Evolutionary conservation across 176 grass and related monocot species (phyloP).

Genomic region (Microstegium vimineum): DNA sequence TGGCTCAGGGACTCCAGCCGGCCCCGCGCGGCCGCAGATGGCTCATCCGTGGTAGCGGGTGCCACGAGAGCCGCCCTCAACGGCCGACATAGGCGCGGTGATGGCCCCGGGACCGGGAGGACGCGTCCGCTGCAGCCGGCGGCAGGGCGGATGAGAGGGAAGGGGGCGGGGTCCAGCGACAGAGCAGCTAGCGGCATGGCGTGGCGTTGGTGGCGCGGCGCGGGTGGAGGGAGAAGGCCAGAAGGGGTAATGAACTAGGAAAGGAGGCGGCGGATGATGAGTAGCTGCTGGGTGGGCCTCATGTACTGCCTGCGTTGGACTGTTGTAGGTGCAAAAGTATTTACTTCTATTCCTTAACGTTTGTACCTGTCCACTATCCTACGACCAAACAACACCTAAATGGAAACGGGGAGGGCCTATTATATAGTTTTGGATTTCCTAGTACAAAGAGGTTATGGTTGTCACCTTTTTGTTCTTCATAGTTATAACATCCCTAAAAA

Average conservation of each 20-base stretch:
- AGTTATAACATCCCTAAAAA: too few species aligned
- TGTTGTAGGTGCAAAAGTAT: background rate
- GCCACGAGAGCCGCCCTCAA: conserved; percentile 13
- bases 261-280: background rate
- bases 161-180: conserved; percentile 26
- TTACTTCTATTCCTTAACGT: too few species aligned
- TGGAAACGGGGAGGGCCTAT: too few species aligned
- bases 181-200: conserved; percentile 19
- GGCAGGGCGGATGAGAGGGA: conserved; percentile 18
- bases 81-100: background rate
- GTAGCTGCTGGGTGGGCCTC: background rate
- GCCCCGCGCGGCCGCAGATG: conserved; percentile 21
- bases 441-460: too few species aligned
- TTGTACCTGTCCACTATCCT: too few species aligned
- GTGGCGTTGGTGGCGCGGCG: background rate
- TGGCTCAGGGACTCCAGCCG: conserved; percentile 83
- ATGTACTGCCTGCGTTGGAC: background rate
- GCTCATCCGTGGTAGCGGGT: conserved; percentile 29
- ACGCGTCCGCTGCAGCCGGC: background rate
- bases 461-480: too few species aligned
- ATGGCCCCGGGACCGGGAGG: background rate
- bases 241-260: background rate
- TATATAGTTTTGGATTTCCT: too few species aligned
- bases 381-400: too few species aligned
- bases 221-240: conserved; percentile 32